Base-by-base conservation (phyloP, 768 basidiomycete genomes). In the Lentinula detonsa region DNA sequence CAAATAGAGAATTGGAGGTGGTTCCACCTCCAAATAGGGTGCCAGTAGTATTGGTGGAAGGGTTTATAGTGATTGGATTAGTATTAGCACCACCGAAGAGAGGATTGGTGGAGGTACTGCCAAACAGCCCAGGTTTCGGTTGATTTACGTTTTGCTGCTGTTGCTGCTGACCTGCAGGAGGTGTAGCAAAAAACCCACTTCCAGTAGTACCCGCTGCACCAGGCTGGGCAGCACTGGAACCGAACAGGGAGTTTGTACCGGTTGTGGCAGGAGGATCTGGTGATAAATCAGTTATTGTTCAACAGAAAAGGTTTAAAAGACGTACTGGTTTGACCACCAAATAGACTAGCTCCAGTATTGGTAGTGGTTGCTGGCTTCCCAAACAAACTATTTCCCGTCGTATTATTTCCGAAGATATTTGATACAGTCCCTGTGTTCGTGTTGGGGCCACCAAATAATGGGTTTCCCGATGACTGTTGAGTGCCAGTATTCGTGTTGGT, bases 21-120 rank as follows among this genome's bases (percentile, higher is more conserved):
- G 73, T 67, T 13, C 64, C 66, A 56, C 70, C 71, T 15, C 75
- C 77, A 51, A 80, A 79, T 13, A 63, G 21, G 9, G 56, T 45
- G 28, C 58, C 48, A n/a, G 46, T 34, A 13, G 37, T 39, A 23
- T 39, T 39, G 11, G 21, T 28, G 13, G 55, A 16, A 21, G 55
- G n/a, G 9, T 43, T 43, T 16, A 42, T 58, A 5, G 58, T 59
- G 21, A 21, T 58, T 28, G 50, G 28, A 28, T 28, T 31, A 21
- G 31, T 37, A 11, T 10, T 16, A 31, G 76, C 57, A 39, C 49
- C 49, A 34, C 60, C 53, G 18, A 54, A 50, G 28, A 63, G 51
- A 42, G 73, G 68, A 54, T 73, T 69, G 43, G 66, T 40, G 21
- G 28, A 28, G 2, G 37, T 54, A 16, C 4, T 65, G 39, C 71